Evolutionary conservation across 371 early-diverging fungal species (phyloP).

Genomic region (Amoeboaphelidium occidentale): DNA sequence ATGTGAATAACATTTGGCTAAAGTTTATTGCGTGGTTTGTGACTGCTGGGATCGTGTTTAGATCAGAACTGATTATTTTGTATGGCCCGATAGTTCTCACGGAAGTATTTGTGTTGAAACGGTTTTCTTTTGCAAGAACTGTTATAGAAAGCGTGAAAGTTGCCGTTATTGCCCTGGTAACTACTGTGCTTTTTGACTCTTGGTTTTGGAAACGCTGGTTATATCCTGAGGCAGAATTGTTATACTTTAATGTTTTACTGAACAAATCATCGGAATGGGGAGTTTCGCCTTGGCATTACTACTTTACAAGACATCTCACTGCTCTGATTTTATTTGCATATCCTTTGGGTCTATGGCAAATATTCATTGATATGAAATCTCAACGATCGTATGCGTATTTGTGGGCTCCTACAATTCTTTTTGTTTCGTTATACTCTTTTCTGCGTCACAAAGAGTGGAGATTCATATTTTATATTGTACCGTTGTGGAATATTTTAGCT

Average conservation of each 20-base stretch:
- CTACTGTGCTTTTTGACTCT: constrained; percentile 45
- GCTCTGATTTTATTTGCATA: constrained; percentile 25
- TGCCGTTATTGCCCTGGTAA: constrained; percentile 12
- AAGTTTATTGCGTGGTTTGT: constrained; percentile 3
- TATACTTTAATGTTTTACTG: constrained; percentile 58
- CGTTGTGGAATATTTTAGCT: constrained; percentile 51
- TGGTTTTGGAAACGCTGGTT: constrained; percentile 43
- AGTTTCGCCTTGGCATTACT: constrained; percentile 40
- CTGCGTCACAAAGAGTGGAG: constrained; percentile 92
- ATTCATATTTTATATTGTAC: constrained; percentile 68
- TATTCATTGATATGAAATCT: not conserved
- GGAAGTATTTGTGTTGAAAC: constrained; percentile 5
- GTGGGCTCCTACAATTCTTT: constrained; percentile 25
- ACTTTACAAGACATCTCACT: constrained; percentile 45
- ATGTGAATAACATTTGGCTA: not conserved
- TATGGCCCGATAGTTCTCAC: constrained; percentile 13
- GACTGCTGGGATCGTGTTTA: constrained; percentile 39
- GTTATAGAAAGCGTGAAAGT: constrained; percentile 14
- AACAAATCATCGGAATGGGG: constrained; percentile 66
- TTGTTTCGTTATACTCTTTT: constrained; percentile 35
- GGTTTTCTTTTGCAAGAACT: not conserved
- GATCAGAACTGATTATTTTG: constrained; percentile 47
- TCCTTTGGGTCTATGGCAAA: constrained; percentile 4
- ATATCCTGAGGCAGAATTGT: constrained; percentile 69
- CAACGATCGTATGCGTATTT: constrained; percentile 20